Evolutionary conservation across 148 eudicot species (phyloP), one percentile per base, ranked within the genome.

Genomic region (Rhododendron vialii): DNA sequence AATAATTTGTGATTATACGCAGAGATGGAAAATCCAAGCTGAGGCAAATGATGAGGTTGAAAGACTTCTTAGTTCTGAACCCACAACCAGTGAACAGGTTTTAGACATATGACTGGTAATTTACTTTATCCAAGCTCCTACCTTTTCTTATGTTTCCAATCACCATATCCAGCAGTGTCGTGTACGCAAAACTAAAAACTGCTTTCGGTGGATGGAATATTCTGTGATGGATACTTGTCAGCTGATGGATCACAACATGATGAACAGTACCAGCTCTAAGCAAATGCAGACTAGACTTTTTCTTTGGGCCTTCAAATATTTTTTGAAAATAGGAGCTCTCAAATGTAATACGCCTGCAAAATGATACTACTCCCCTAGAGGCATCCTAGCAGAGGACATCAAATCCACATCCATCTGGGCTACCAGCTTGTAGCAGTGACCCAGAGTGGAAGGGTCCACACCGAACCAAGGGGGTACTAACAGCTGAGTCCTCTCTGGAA

Each of bases 31-130:
- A 81, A 50, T 82, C 81, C 84, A 86, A 86, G 78, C 69, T 10
- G 81, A 81, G 81, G 88, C 88, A 53, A 86, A 86, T 74, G 88
- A 86, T 73, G 88, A 86, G 74, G 88, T 82, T 38, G 88, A 86
- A 81, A 81, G 88, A 82, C 88, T 86, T n/a, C 88, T 86, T 35
- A 81, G 84, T 24, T 86, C 88, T 36, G 88, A 86, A 35, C 43
- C 84, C 14, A 14, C 73, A 41, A 53, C 57, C 43, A n/a, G 50
- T 74, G 84, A 86, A 82, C 59, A 86, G 47, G 41, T 53, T 81
- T 50, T 81, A 22, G 84, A 82, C 61, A 35, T 28, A 12, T 86
- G 41, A 82, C 18, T 47, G 43, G 79, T 41, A 35, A 53, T 74
- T 12, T 69, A 75, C 80, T 26, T 26, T 17, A 79, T 45, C 26